Evolutionary conservation across 2,329 filamentous ascomycete genomes (phyloP).

Genomic region (Scolecobasidium constrictum): DNA sequence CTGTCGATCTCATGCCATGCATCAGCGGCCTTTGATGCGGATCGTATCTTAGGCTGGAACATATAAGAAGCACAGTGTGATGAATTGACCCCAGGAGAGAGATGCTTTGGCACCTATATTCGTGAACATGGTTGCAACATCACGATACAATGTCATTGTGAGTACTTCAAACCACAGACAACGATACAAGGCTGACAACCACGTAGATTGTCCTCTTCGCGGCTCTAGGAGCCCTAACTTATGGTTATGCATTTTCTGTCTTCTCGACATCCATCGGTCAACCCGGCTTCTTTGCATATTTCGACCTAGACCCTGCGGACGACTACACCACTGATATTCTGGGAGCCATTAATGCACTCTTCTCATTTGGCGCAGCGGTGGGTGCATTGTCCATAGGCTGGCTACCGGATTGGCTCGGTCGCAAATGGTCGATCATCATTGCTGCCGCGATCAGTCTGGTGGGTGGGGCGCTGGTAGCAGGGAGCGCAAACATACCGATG

Average conservation of each 20-base stretch:
- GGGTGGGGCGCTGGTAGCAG: slow-evolving; percentile 2
- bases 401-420: slow-evolving; percentile 1
- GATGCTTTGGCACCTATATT: too few species aligned
- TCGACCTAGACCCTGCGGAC: background rate
- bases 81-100: too few species aligned
- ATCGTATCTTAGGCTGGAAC: too few species aligned
- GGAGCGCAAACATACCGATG: background rate
- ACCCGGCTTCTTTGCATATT: slow-evolving; percentile 2
- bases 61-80: too few species aligned
- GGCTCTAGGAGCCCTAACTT: background rate
- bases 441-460: background rate
- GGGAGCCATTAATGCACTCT: slow-evolving; percentile 1
- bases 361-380: background rate
- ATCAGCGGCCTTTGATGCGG: too few species aligned
- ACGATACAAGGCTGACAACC: too few species aligned
- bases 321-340: background rate
- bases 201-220: background rate
- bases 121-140: too few species aligned
- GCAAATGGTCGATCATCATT: slow-evolving; percentile 3
- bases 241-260: background rate
- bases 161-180: too few species aligned
- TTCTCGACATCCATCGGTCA: background rate
- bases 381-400: background rate
- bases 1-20: too few species aligned
- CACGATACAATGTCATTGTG: too few species aligned